These are phyloP conservation scores for Mikania micrantha DNA, from an alignment of 129 eudicot genomes.

Conservation along the genomic window DNA sequence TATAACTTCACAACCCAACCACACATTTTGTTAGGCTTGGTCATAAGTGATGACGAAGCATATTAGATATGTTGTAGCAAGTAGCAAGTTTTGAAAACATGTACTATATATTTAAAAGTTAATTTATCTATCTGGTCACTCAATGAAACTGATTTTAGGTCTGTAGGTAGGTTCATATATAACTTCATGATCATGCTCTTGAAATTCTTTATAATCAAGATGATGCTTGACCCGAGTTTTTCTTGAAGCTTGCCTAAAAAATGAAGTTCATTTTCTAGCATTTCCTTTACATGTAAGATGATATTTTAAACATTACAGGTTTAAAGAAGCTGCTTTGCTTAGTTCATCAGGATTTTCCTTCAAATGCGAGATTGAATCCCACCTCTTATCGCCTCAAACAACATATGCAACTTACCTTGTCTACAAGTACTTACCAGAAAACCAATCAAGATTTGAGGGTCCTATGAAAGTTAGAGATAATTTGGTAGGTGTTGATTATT, in stretches of 20 bases:
- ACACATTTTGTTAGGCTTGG: no score
- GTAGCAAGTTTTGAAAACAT: neutral
- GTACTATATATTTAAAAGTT: neutral
- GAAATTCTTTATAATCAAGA: no score
- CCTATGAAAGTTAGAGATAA: neutral
- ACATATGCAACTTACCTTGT: constrained; percentile 9
- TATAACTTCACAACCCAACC: no score
- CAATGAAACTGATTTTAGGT: no score
- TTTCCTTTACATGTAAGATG: neutral
- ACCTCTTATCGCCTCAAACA: neutral
- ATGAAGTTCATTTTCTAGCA: no score
- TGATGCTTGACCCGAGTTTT: no score
- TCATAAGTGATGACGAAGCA: no score
- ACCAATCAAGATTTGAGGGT: neutral
- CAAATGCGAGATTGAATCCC: neutral
- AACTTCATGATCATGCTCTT: no score
- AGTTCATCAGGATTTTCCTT: no score
- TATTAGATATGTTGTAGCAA: neutral
- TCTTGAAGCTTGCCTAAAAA: no score
- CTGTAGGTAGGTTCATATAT: no score
- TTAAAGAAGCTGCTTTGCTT: neutral
- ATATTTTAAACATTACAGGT: neutral
- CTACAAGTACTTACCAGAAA: neutral
- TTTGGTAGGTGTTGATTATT: neutral
- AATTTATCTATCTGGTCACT: neutral